Evolutionary conservation across 2,329 filamentous ascomycete species (phyloP).

Genomic region (Nannizziopsis barbatae): DNA sequence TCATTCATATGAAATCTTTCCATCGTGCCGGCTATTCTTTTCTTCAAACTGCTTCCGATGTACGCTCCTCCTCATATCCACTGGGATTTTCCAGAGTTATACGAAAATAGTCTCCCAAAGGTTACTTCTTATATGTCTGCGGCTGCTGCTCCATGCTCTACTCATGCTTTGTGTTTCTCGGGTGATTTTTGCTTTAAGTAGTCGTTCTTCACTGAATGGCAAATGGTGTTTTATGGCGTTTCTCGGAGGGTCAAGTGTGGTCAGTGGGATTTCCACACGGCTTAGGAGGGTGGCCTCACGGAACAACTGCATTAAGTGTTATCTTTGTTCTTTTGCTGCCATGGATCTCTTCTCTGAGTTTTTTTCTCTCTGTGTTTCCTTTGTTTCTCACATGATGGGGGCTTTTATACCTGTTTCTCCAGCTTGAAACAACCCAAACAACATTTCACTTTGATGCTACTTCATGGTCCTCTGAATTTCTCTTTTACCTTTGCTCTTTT

Average conservation of each 20-base stretch:
- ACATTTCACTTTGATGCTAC: background rate
- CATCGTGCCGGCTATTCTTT: too few relatives aligned
- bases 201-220: too few relatives aligned
- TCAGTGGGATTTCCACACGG: too few relatives aligned
- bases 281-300: too few relatives aligned
- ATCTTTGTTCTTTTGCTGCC: background rate
- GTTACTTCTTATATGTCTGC: background rate
- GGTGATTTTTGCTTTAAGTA: background rate
- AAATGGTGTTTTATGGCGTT: too few relatives aligned
- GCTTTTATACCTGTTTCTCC: background rate
- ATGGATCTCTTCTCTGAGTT: background rate
- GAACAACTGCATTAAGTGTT: too few relatives aligned
- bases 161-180: background rate
- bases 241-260: too few relatives aligned
- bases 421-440: background rate
- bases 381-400: background rate
- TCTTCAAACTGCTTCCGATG: too few relatives aligned
- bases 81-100: too few relatives aligned
- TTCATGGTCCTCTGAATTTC: background rate
- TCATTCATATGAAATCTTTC: background rate
- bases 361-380: background rate
- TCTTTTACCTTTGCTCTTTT: background rate
- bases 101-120: background rate
- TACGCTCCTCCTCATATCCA: too few relatives aligned
- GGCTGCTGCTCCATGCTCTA: background rate